These are phyloP conservation scores for Sclerospora graminicola DNA, from an alignment of 352 stramenopile genomes.

Conservation along the genomic window DNA sequence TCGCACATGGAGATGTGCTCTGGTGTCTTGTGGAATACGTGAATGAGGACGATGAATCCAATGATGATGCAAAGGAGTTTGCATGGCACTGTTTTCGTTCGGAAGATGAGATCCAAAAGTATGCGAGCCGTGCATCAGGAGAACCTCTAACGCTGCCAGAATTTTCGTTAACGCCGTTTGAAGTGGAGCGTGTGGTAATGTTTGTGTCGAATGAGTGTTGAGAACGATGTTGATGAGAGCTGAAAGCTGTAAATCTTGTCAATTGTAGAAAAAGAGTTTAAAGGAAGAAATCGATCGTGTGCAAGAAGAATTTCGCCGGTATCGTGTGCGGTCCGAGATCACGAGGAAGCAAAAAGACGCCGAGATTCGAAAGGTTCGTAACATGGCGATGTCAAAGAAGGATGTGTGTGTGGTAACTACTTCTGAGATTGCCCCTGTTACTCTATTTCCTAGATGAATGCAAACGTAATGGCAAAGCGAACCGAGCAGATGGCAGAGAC, in stretches of 20 bases:
- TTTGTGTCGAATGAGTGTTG: background rate
- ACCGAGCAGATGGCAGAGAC: slow-evolving; percentile 72
- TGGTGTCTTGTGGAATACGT: slow-evolving; percentile 83
- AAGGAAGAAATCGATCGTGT: slow-evolving; percentile 78
- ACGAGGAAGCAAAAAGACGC: slow-evolving; percentile 85
- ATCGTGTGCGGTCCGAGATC: slow-evolving; percentile 81
- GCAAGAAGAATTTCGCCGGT: slow-evolving; percentile 81
- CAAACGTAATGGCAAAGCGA: slow-evolving; percentile 61
- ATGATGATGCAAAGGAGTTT: slow-evolving; percentile 51
- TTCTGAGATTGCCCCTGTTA: background rate
- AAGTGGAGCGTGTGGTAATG: slow-evolving; percentile 66
- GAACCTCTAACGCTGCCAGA: slow-evolving; percentile 56
- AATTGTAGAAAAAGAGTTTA: slow-evolving; percentile 59
- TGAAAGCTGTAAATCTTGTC: background rate
- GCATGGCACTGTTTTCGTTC: slow-evolving; percentile 64
- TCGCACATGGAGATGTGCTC: slow-evolving; percentile 40
- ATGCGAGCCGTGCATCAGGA: slow-evolving; percentile 40
- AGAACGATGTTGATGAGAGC: background rate
- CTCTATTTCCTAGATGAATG: slow-evolving; percentile 49
- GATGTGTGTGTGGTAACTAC: background rate
- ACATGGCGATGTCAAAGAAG: too few species aligned
- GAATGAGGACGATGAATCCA: slow-evolving; percentile 52
- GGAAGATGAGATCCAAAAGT: slow-evolving; percentile 50
- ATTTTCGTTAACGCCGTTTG: slow-evolving; percentile 56
- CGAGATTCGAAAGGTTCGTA: slow-evolving; percentile 67